These are phyloP conservation scores for Tilletia horrida DNA, from an alignment of 1,284 basidiomycete genomes.

Conservation along the genomic window DNA sequence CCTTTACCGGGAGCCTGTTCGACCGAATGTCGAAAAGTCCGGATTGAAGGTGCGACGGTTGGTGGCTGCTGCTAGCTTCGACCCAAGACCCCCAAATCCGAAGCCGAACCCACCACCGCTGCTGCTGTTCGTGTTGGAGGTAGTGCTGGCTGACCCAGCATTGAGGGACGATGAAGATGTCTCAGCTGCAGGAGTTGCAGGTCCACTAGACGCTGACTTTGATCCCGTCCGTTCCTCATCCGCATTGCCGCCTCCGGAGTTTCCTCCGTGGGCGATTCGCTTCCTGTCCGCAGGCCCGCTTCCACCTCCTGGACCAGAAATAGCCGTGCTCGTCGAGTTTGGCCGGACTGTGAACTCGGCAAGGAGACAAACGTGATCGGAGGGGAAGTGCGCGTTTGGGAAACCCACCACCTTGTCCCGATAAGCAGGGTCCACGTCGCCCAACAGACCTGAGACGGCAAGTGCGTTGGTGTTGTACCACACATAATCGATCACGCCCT, in stretches of 20 bases:
- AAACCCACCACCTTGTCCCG: slow-evolving; percentile 90
- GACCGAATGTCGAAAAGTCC: slow-evolving; percentile 10
- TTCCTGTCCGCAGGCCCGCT: background rate
- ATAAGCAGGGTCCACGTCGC: slow-evolving; percentile 81
- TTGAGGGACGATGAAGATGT: background rate
- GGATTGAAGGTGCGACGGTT: slow-evolving; percentile 16
- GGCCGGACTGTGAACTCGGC: slow-evolving; percentile 45
- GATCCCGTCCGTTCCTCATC: background rate
- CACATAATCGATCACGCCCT: slow-evolving; percentile 78
- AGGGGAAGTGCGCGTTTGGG: slow-evolving; percentile 90
- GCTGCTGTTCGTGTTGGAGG: background rate
- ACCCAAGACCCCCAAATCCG: slow-evolving; percentile 9
- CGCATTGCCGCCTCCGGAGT: background rate
- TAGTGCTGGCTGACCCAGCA: background rate
- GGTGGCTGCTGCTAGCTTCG: slow-evolving; percentile 10
- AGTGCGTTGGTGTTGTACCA: slow-evolving; percentile 81
- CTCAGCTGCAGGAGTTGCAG: background rate
- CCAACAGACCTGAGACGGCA: slow-evolving; percentile 78
- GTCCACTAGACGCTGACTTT: background rate
- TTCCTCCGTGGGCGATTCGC: background rate
- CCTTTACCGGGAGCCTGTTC: slow-evolving; percentile 9
- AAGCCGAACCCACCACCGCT: background rate
- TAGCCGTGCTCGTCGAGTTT: background rate
- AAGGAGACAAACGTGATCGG: slow-evolving; percentile 52
- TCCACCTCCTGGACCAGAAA: background rate